A percentile compares a stretch with the other conserved stretches of the same genome.
Conservation (phyloP, 2,329 filamentous ascomycete genomes). For the Penicillium sp. region DNA sequence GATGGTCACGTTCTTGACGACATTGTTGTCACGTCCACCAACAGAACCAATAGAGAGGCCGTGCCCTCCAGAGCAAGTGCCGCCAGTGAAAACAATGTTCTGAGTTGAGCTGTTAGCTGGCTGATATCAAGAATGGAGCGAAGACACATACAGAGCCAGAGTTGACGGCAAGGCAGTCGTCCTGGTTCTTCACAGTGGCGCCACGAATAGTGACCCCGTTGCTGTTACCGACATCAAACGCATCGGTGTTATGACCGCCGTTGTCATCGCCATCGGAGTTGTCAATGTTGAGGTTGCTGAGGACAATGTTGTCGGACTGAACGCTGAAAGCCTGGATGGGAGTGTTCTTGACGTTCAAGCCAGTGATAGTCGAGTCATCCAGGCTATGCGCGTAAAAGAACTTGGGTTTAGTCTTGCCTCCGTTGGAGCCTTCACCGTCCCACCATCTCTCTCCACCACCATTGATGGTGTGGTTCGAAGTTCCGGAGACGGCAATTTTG, state of each 20-base stretch:
- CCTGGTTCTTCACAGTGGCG: constrained; percentile 61
- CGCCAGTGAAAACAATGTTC: constrained; percentile 36
- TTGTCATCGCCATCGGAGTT: constrained; percentile 58
- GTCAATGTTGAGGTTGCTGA: constrained; percentile 60
- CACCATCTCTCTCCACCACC: constrained; percentile 50
- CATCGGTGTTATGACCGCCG: constrained; percentile 59
- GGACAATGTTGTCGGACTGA: constrained; percentile 54
- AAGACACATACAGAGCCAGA: constrained; percentile 49
- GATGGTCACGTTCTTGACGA: constrained; percentile 53
- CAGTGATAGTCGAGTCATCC: constrained; percentile 37
- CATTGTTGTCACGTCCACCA: constrained; percentile 61
- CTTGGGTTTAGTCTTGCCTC: constrained; percentile 68
- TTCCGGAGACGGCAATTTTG: constrained; percentile 58
- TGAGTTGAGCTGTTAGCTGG: constrained; percentile 2
- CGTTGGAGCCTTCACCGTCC: constrained; percentile 58
- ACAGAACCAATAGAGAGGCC: constrained; percentile 64
- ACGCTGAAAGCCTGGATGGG: constrained; percentile 44
- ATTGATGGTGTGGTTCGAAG: constrained; percentile 57
- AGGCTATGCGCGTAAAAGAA: constrained; percentile 59
- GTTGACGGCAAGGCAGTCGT: constrained; percentile 65
- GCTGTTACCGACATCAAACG: constrained; percentile 45
- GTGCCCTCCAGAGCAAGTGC: constrained; percentile 37
- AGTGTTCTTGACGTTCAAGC: constrained; percentile 42
- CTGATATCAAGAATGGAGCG: not conserved
- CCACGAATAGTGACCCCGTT: constrained; percentile 55